phyloP scores from a whole-genome alignment of 2,329 filamentous ascomycete genomes.

The Ophiostoma novo-ulmi region DNA sequence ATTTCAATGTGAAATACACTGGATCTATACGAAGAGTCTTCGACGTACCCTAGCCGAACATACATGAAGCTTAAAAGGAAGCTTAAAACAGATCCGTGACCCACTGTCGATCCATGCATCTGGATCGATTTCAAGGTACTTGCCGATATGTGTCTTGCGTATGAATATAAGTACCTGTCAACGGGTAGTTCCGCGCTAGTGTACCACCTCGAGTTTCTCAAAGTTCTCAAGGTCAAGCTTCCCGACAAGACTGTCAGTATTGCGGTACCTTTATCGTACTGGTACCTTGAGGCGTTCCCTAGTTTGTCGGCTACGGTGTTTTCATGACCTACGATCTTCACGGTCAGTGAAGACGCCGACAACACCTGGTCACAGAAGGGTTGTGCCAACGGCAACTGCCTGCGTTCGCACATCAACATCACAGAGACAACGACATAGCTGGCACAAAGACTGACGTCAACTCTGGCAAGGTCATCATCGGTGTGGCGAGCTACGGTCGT shows the following conservation, averaged over 20 bases:
- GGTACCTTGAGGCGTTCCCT: conserved; percentile 34
- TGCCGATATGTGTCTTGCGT: neutral
- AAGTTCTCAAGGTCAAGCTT: conserved; percentile 28
- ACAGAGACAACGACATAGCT: conserved; percentile 36
- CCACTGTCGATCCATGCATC: neutral
- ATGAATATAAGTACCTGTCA: neutral
- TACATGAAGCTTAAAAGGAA: neutral
- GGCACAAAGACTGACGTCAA: conserved; percentile 35
- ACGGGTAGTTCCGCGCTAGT: conserved; percentile 7
- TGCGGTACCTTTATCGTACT: conserved; percentile 33
- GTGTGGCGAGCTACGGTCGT: conserved; percentile 35
- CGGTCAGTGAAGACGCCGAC: conserved; percentile 39
- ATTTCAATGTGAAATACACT: neutral
- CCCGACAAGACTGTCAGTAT: conserved; percentile 31
- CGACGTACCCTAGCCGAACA: no score
- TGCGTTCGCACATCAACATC: conserved; percentile 36
- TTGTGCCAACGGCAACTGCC: conserved; percentile 33
- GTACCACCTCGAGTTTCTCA: conserved; percentile 33
- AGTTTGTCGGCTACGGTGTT: conserved; percentile 35
- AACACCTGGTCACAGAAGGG: conserved; percentile 26
- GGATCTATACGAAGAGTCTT: neutral
- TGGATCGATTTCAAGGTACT: neutral
- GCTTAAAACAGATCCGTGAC: neutral
- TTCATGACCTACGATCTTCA: conserved; percentile 37
- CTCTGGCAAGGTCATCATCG: conserved; percentile 33